Base-by-base conservation (phyloP, 257 asterid species). In the Schizonepeta tenuifolia region DNA sequence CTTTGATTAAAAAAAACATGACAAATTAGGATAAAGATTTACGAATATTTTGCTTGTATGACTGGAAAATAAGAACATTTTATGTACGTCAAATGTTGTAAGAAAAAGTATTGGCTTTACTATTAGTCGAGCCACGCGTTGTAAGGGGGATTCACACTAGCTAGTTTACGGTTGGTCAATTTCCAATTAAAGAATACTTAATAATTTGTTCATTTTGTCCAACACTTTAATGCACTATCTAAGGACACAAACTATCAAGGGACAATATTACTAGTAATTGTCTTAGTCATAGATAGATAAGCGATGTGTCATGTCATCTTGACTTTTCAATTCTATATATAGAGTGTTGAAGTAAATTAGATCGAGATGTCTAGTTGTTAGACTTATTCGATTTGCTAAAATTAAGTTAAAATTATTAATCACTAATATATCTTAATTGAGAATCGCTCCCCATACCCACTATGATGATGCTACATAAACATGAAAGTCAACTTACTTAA, bases 121-220 rank as follows among this genome's bases (percentile, higher is more conserved):
- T 77, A 31, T 41, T 51, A 60, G 69, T n/a, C 21, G 54, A 31
- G 66, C 71, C 72, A 75, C 80, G 72, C 55, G 76, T 69, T 36
- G 70, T 21, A 20, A 79, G 61, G 51, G 74, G 77, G 71, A n/a
- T 40, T n/a, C n/a, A n/a, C n/a, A n/a, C n/a, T n/a, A n/a, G n/a
- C n/a, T n/a, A n/a, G n/a, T n/a, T n/a, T n/a, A n/a, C n/a, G n/a
- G n/a, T n/a, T n/a, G 67, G 74, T 65, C 73, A 49, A 63, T 36
- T 73, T 56, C 56, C 76, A 78, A 24, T 24, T 24, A 24, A 67
- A 60, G 12, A 70, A 20, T 47, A 47, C 36, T 47, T 58, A 70
- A 20, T 47, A 47, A 47, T 47, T 58, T 77, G 60, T 28, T 78
- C 26, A 11, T 46, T 71, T 50, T 7, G 63, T 75, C 82, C 21